Base-by-base conservation (phyloP, 768 basidiomycete genomes). In the Lactifluus subvellereus region DNA sequence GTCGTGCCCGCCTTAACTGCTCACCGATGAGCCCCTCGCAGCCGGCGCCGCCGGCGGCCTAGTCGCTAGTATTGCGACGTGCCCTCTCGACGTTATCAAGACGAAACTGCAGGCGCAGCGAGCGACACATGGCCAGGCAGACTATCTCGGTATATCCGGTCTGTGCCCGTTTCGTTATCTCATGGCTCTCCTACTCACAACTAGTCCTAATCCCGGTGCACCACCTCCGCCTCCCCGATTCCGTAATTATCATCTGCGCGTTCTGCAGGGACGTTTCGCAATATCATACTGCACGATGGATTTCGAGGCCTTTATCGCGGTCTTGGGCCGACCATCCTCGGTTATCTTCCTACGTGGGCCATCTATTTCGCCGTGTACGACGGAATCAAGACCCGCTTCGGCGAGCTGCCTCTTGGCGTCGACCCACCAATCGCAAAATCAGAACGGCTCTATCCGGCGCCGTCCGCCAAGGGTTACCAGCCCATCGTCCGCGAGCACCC, bases 341-440 rank as follows among this genome's bases (percentile, higher is more conserved):
- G 97, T 14, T 98, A 99, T 76, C 84, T 98, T 45, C 97, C 97
- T 22, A 98, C 96, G 2, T 98, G 95, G 97, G 97, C 94, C 30
- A 98, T 98, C 69, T 98, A 98, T 74, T 98, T 98, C 74, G 86
- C 94, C 22, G 93, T 98, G 30, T 98, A 98, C 76, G 97, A 99
- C 76, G 86, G 89, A 62, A 90, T 98, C 76, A 98, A 98, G 80
- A 82, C 82, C 14, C 76, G 79, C 53, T 89, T 93, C 71, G 91
- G 92, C 22, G 85, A 85, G 68, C 77, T 80, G 38, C 84, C 86
- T 6, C 75, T 82, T 20, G 77, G 82, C 72, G 40, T 65, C 30
- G 45, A 64, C n/a, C 10, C 47, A 11, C 62, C 72, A 57, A 55
- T 68, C 57, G 59, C 63, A 57, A 68, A 66, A 6, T 62, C 65